Conservation (phyloP, 139 green algal genomes). For the Deuterostichococcus epilithicus region DNA sequence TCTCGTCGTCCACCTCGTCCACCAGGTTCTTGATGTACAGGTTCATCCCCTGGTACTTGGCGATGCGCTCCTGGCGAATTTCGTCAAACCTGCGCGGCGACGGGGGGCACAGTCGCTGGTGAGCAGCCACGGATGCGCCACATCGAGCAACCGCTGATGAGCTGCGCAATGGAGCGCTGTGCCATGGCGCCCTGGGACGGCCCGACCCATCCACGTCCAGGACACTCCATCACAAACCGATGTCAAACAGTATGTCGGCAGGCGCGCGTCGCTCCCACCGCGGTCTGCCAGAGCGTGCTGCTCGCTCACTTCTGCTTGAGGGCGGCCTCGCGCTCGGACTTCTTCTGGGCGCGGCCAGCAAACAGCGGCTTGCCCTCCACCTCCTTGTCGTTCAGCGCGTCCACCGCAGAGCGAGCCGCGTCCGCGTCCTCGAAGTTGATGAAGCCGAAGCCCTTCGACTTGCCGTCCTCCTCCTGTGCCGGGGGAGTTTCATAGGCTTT, state of each 20-base stretch:
- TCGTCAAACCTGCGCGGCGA: slow-evolving; percentile 61
- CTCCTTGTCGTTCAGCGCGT: slow-evolving; percentile 75
- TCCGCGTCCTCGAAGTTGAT: slow-evolving; percentile 83
- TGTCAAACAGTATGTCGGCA: background rate
- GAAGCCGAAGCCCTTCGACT: slow-evolving; percentile 88
- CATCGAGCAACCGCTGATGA: too few relatives aligned
- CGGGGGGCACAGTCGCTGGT: too few relatives aligned
- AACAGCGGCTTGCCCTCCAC: slow-evolving; percentile 59
- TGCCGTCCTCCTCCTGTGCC: slow-evolving; percentile 55
- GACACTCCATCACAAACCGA: background rate
- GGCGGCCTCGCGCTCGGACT: slow-evolving; percentile 77
- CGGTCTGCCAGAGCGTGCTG: background rate
- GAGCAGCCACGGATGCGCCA: too few relatives aligned
- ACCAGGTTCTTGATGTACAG: slow-evolving; percentile 92
- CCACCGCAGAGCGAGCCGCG: slow-evolving; percentile 63
- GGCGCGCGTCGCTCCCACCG: too few relatives aligned
- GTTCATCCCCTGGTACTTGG: slow-evolving; percentile 87
- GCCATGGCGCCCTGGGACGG: too few relatives aligned
- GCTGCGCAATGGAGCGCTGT: too few relatives aligned
- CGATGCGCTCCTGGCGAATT: slow-evolving; percentile 57
- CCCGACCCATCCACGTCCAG: slow-evolving; percentile 9
- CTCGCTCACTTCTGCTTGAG: slow-evolving; percentile 44
- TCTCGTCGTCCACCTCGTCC: slow-evolving; percentile 75
- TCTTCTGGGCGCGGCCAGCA: slow-evolving; percentile 79
- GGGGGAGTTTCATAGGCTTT: too few relatives aligned